A percentile compares a stretch with the other conserved stretches of the same genome.
These are phyloP conservation scores for Rehmannia glutinosa DNA, from an alignment of 257 asterid genomes.

Conservation along the genomic window DNA sequence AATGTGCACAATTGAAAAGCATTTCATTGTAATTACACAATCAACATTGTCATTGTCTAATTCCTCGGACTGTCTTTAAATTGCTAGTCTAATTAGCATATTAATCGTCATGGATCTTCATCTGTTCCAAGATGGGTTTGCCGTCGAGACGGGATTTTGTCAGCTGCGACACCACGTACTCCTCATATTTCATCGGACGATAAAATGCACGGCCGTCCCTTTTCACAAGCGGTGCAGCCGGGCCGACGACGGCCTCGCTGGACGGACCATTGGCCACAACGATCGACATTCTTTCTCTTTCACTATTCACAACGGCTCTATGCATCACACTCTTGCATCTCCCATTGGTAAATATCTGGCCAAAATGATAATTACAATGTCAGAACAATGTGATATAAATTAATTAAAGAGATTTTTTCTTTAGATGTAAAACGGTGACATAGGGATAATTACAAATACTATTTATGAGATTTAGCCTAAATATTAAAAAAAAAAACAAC, in stretches of 20 bases:
- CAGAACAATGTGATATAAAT: too few species aligned
- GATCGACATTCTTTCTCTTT: conserved; percentile 34
- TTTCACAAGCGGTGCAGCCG: conserved; percentile 29
- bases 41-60: too few species aligned
- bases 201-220: conserved; percentile 29
- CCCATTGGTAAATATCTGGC: conserved; percentile 33
- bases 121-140: neutral
- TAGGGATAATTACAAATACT: too few species aligned
- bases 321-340: conserved; percentile 41
- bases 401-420: too few species aligned
- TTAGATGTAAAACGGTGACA: too few species aligned
- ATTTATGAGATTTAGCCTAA: too few species aligned
- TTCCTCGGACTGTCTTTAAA: too few species aligned
- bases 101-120: neutral
- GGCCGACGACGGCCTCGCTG: conserved; percentile 37
- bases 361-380: neutral
- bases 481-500: too few species aligned
- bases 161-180: conserved; percentile 43
- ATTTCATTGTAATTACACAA: too few species aligned
- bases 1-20: too few species aligned
- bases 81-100: neutral
- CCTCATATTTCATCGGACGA: conserved; percentile 35
- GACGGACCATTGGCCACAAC: conserved; percentile 52
- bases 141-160: conserved; percentile 4
- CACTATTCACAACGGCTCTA: conserved; percentile 36